Evolutionary conservation across 2,329 filamentous ascomycete species (phyloP), one percentile per base, ranked within the genome.

Genomic region (Tolypocladium album): DNA sequence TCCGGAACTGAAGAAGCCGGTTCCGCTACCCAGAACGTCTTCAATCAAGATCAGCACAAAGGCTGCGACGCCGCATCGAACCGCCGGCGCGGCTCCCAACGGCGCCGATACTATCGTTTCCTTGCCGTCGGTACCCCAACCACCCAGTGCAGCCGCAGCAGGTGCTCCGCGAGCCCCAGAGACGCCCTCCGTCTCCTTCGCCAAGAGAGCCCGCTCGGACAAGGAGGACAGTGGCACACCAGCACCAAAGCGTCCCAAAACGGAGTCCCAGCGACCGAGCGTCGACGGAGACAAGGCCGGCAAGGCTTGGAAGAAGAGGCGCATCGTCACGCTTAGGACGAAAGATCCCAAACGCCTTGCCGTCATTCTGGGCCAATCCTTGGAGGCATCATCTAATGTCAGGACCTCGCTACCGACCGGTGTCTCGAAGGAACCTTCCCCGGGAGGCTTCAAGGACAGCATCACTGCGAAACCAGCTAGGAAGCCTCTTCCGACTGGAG

Each of bases 11-110:
- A 74, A 72, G 62, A 67, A 70, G 24, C 68, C 68, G 31, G 59
- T 63, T 24, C 62, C 64, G 56, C 40, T 71, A 5, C 67, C 66
- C 27, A 71, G 70, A 62, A 67, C 69, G n/a, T 67, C 71, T 8
- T 76, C 74, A 0, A 76, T 75, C 60, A 77, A 77, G 64, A 71
- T 74, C 64, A 73, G 67, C 47, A 76, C 72, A 38, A 74, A 73
- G 62, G 55, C 64, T 2, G 62, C 66, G 3, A 64, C 63, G 12
- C 65, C 65, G 17, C 65, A 67, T 24, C 64, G 67, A 3, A 61
- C 66, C 4, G 24, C 12, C 38, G 31, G 34, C 15, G 39, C 58
- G 12, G 20, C 20, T n/a, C 38, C n/a, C 15, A 57, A 47, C 20
- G 58, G 53, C 39, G 8, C 34, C 31, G 57, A 58, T 7, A 57